Evolutionary conservation across 1,284 basidiomycete genomes (phyloP), one percentile per base, ranked within the genome.

Genomic region (Ustilago shanxiensis): DNA sequence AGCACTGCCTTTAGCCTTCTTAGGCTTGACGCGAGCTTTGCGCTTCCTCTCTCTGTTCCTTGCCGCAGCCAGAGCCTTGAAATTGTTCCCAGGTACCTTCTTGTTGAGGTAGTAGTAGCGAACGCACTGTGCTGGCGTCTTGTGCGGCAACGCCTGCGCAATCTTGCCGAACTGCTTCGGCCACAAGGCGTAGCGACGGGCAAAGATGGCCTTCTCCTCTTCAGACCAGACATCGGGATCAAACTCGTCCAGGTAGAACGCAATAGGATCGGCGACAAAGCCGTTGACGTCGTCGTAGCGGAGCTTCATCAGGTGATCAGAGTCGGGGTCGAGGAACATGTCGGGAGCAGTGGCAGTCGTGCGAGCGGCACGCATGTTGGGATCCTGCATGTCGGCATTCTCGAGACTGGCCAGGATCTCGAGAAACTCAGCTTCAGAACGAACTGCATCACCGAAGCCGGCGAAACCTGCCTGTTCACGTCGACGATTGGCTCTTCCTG

Each of bases 31-130:
- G 55, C 61, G 78, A n/a, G 70, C 66, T 72, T 70, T 83, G 35
- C 82, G 86, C 79, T 76, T 84, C 41, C 82, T 76, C 75, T 82
- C 85, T 54, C 71, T 80, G 63, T 57, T 86, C 64, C 76, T 85
- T 53, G 67, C 82, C 29, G 74, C 77, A 2, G 79, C 74, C 26
- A 86, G 67, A 26, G 77, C 79, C 64, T 85, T 85, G 74, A 83
- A 85, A 52, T 83, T 79, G 72, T 80, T 78, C n/a, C 79, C 83
- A 18, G 76, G 72, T 64, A 56, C 55, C 64, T 96, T 94, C 89
- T 98, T 98, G 87, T 95, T 94, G 67, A 96, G 88, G 87, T 98
- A 98, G 87, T 98, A 98, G 87, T 92, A 97, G 55, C 92, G 90
- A 47, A 98, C 93, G 85, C 95, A 98, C 89, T 98, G 93, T 0